Base-by-base conservation (phyloP, 495 filamentous ascomycete genomes). In the Aspergillus heteromorphus region DNA sequence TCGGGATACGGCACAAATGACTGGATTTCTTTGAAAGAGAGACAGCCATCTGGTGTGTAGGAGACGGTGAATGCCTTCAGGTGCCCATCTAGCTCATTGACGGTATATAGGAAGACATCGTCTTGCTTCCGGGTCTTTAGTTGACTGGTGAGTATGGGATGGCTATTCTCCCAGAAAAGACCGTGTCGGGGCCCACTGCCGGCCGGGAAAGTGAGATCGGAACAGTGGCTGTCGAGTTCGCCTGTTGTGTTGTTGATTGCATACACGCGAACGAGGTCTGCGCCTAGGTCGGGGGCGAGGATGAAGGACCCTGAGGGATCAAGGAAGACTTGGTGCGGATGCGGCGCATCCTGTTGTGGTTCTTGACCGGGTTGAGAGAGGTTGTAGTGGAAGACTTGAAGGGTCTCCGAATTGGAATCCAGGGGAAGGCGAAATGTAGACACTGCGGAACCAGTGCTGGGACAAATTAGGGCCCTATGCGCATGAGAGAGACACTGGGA, bases 171-270 rank as follows among this genome's bases (percentile, higher is more conserved):
- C 57, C 73, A 73, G 70, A 90, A 92, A 3, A 75, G 67, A 8
- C 74, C 84, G 58, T 91, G 88, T 2, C 88, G 76, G 1, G 87
- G 88, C 0, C 88, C 88, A 16, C 75, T 78, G 10, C 83, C 86
- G 21, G 73, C 61, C 2, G 65, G 60, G 10, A 72, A 65, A 19
- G 63, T 59, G 10, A 73, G 25, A n/a, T 49, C 43, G 0, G 66
- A 60, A 51, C 70, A 73, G 17, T 49, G 19, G 1, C 42, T 38
- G 14, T 47, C n/a, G 1, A 76, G 54, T 2, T 59, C 43, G 3
- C 71, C 72, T 5, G 65, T 76, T 13, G 49, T 42, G 14, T 65
- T 65, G 50, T 83, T 68, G 54, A 86, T 80, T 23, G 62, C 58
- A 67, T 82, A 89, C 38, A 90, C 68, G 50, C 82, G 83, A 40